Conservation (phyloP, 331 rosid genomes). For the Quercus lobata region DNA sequence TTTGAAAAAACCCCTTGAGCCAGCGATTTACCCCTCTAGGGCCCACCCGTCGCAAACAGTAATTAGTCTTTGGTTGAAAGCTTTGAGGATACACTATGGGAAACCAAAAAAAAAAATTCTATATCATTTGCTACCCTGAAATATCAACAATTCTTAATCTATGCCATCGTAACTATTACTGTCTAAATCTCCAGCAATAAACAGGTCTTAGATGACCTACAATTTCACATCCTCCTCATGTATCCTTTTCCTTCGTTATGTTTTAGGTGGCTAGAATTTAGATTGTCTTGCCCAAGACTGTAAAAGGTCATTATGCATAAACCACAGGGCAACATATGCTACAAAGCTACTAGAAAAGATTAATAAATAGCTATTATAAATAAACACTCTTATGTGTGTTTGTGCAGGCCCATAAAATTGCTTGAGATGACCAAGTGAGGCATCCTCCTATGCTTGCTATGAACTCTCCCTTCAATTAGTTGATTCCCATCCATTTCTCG, state of each 20-base stretch:
- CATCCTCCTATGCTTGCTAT: neutral
- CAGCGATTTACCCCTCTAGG: too few relatives aligned
- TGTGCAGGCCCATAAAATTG: neutral
- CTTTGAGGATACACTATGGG: too few relatives aligned
- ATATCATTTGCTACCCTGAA: neutral
- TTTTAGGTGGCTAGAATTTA: neutral
- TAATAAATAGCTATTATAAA: neutral
- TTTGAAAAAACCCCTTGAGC: too few relatives aligned
- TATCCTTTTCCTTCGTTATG: neutral
- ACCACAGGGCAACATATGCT: neutral
- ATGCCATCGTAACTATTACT: too few relatives aligned
- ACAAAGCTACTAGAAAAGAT: neutral
- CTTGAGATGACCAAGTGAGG: neutral
- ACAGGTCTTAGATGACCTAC: too few relatives aligned
- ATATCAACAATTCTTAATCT: neutral
- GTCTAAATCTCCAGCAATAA: too few relatives aligned
- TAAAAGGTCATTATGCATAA: neutral
- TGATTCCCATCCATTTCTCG: neutral
- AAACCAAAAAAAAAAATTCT: neutral
- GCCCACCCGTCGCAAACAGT: too few relatives aligned
- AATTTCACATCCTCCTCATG: neutral
- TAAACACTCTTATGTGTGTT: neutral
- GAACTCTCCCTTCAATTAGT: neutral
- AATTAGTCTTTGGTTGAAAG: too few relatives aligned
- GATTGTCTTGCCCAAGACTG: neutral